Evolutionary conservation across 2,329 filamentous ascomycete species (phyloP).

Genomic region (Aureobasidium lini): DNA sequence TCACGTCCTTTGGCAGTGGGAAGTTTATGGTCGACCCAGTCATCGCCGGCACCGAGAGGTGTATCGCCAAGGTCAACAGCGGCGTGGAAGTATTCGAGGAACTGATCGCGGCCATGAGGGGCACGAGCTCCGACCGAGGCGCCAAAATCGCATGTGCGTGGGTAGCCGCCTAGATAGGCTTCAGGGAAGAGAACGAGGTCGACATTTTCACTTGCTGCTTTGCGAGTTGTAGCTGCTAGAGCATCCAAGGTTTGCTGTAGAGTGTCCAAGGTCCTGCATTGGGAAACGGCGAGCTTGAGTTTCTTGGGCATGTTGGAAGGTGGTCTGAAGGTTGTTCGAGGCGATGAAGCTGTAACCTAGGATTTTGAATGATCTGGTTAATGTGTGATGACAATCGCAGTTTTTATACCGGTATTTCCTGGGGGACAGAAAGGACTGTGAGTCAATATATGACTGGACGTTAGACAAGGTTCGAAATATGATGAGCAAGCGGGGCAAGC

Average conservation of each 20-base stretch:
- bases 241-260: constrained; percentile 56
- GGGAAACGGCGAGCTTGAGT: constrained; percentile 43
- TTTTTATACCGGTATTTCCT: background rate
- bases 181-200: constrained; percentile 83
- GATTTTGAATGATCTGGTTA: background rate
- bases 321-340: no score
- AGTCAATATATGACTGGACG: background rate
- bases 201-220: constrained; percentile 53
- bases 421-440: background rate
- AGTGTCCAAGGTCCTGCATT: constrained; percentile 40
- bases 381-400: no score
- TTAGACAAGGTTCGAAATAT: background rate
- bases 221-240: constrained; percentile 54
- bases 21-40: constrained; percentile 61
- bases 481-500: background rate
- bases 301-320: constrained; percentile 30
- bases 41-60: constrained; percentile 58
- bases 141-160: constrained; percentile 72
- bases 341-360: background rate
- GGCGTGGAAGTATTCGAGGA: constrained; percentile 66
- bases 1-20: constrained; percentile 41
- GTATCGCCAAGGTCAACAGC: constrained; percentile 83
- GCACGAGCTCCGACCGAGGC: constrained; percentile 63
- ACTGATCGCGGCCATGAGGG: constrained; percentile 69
- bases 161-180: constrained; percentile 87